A percentile compares a stretch with the other conserved stretches of the same genome.
Conservation (phyloP, 352 stramenopile genomes). For the Nothophytophthora sp. region DNA sequence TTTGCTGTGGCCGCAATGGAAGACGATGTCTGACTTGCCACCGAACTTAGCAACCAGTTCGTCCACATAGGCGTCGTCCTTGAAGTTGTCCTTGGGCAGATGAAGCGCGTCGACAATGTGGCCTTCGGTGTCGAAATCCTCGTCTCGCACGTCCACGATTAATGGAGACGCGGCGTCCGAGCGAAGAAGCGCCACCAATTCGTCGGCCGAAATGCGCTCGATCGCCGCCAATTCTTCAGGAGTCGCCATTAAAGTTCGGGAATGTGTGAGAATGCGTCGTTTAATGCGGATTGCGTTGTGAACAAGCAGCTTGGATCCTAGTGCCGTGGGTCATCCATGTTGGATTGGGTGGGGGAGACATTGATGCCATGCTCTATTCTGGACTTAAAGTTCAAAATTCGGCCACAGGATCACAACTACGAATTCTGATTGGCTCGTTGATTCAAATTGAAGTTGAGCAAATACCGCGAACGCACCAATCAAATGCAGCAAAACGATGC, state of each 20-base stretch:
- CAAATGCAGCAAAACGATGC: too few species aligned
- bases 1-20: constrained; percentile 44
- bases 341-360: too few species aligned
- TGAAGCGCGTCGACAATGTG: constrained; percentile 35
- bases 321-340: too few species aligned
- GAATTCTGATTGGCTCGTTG: too few species aligned
- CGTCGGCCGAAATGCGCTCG: constrained; percentile 24
- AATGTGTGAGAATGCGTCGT: not conserved
- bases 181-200: constrained; percentile 19
- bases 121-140: constrained; percentile 32
- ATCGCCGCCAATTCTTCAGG: constrained; percentile 24
- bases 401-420: too few species aligned
- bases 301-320: too few species aligned
- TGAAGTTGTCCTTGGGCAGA: constrained; percentile 29
- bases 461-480: too few species aligned
- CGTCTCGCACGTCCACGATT: constrained; percentile 30
- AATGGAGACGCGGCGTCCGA: constrained; percentile 6
- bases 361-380: too few species aligned
- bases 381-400: too few species aligned
- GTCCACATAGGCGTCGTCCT: constrained; percentile 38
- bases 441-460: too few species aligned
- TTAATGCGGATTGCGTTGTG: not conserved
- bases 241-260: constrained; percentile 10
- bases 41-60: constrained; percentile 28
- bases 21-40: constrained; percentile 28